Evolutionary conservation across 2,329 filamentous ascomycete species (phyloP).

Genomic region (Calonectria fujianensis): DNA sequence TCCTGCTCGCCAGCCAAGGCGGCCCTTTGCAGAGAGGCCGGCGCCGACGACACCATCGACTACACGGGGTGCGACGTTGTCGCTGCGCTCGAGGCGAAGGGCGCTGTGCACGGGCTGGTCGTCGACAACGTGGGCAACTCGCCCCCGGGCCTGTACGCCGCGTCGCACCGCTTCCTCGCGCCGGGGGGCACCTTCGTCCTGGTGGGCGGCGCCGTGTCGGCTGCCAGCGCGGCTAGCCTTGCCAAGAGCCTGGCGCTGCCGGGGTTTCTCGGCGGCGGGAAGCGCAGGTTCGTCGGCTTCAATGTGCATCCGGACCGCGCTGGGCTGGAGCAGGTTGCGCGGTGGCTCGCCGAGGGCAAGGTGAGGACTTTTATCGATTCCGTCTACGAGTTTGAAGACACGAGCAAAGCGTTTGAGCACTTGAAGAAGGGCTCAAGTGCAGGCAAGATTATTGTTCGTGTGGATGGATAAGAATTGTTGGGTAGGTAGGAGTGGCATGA

Average conservation of each 20-base stretch:
- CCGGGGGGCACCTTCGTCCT: constrained; percentile 69
- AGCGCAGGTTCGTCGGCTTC: constrained; percentile 65
- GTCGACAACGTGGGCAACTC: constrained; percentile 76
- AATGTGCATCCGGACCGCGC: constrained; percentile 63
- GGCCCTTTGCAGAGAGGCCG: constrained; percentile 73
- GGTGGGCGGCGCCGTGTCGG: constrained; percentile 65
- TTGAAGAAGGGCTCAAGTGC: constrained; percentile 75
- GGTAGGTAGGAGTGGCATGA: background rate
- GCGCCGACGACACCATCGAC: constrained; percentile 80
- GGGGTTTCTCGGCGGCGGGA: constrained; percentile 62
- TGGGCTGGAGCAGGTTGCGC: constrained; percentile 70
- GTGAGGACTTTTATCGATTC: constrained; percentile 74
- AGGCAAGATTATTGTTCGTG: constrained; percentile 74
- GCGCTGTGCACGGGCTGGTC: constrained; percentile 68
- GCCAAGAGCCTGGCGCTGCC: constrained; percentile 55
- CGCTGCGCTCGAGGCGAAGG: constrained; percentile 66
- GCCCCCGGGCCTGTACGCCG: constrained; percentile 71
- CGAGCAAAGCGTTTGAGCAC: constrained; percentile 73
- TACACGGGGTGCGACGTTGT: constrained; percentile 73
- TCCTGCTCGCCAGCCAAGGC: constrained; percentile 77
- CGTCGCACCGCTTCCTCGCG: constrained; percentile 70
- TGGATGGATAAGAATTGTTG: constrained; percentile 41
- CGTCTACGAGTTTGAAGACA: constrained; percentile 74
- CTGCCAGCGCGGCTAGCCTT: constrained; percentile 52
- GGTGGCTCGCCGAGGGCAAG: constrained; percentile 75